phyloP scores from a whole-genome alignment of 1,284 basidiomycete genomes.

The Heliocybe sulcata region DNA sequence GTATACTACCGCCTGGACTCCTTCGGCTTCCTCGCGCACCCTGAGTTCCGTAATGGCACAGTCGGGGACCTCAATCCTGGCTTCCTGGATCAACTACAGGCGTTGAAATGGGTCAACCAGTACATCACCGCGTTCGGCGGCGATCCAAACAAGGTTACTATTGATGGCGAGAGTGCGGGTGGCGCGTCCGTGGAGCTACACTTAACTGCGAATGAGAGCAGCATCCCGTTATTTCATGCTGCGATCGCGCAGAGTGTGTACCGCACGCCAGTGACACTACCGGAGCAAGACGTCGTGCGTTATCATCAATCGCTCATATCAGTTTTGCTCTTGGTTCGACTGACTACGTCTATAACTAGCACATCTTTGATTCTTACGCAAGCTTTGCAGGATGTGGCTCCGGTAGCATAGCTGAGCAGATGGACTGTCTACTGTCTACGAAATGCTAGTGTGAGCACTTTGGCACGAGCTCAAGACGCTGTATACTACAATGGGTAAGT shows the following conservation, averaged over 20 bases:
- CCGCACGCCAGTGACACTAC: constrained; percentile 37
- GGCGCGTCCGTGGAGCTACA: constrained; percentile 48
- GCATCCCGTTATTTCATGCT: constrained; percentile 33
- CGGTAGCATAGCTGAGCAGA: constrained; percentile 22
- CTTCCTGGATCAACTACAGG: constrained; percentile 53
- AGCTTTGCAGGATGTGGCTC: constrained; percentile 37
- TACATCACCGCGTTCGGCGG: constrained; percentile 62
- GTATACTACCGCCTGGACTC: constrained; percentile 36
- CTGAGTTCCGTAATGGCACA: constrained; percentile 31
- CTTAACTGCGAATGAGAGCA: constrained; percentile 34
- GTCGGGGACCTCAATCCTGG: constrained; percentile 53
- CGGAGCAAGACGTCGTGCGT: constrained; percentile 40
- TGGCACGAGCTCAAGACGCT: constrained; percentile 19
- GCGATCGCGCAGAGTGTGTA: constrained; percentile 58
- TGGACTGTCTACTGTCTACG: constrained; percentile 21
- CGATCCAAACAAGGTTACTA: constrained; percentile 44
- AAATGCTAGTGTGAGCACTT: background rate
- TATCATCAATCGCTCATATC: too few species aligned
- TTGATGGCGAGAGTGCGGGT: constrained; percentile 60
- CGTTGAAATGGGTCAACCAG: constrained; percentile 53
- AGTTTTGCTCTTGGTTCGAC: background rate
- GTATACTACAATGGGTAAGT: constrained; percentile 22
- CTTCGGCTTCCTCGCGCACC: constrained; percentile 32
- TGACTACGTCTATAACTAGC: background rate
- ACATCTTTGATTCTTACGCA: constrained; percentile 38